Conservation (phyloP, 2,329 filamentous ascomycete genomes). For the Aureobasidium sp. region DNA sequence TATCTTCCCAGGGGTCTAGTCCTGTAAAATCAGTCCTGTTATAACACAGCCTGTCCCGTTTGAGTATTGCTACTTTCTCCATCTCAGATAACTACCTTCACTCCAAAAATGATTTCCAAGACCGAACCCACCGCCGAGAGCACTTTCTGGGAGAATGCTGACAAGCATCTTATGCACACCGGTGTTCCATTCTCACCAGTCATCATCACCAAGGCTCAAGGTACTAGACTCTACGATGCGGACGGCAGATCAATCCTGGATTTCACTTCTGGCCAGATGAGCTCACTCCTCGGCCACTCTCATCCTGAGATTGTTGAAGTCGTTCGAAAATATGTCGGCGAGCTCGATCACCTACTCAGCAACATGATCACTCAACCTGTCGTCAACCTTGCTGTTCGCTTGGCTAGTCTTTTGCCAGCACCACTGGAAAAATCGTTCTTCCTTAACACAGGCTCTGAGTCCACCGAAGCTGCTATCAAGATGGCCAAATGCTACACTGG, state of each 20-base stretch:
- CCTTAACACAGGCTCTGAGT: slow-evolving; percentile 47
- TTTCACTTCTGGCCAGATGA: slow-evolving; percentile 55
- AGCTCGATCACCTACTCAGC: slow-evolving; percentile 51
- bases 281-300: slow-evolving; percentile 48
- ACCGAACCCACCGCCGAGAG: background rate
- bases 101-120: background rate
- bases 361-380: slow-evolving; percentile 52
- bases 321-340: slow-evolving; percentile 39
- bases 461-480: slow-evolving; percentile 52
- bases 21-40: background rate
- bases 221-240: slow-evolving; percentile 38
- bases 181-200: slow-evolving; percentile 32
- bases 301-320: slow-evolving; percentile 50
- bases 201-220: slow-evolving; percentile 38
- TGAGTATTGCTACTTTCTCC: too few species aligned
- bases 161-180: slow-evolving; percentile 32
- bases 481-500: slow-evolving; percentile 56
- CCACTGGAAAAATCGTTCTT: slow-evolving; percentile 49
- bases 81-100: too few species aligned
- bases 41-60: background rate
- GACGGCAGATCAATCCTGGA: slow-evolving; percentile 42
- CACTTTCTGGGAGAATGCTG: slow-evolving; percentile 1
- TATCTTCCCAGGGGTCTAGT: background rate
- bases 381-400: slow-evolving; percentile 43
- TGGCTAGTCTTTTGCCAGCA: slow-evolving; percentile 40